Evolutionary conservation across 2,329 filamentous ascomycete species (phyloP).

Genomic region (Ceratocystiopsis minuta): DNA sequence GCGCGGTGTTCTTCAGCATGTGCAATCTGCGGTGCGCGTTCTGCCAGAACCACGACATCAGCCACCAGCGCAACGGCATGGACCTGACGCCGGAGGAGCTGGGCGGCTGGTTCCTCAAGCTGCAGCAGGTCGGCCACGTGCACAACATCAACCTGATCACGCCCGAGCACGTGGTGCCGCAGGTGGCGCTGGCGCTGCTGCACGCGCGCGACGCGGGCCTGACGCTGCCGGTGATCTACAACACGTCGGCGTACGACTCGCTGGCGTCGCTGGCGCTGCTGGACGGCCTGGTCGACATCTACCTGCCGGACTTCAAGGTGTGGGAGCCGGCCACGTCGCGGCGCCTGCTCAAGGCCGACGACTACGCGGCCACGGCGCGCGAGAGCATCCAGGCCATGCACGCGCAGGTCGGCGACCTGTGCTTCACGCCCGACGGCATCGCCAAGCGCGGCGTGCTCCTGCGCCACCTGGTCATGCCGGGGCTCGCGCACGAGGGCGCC

Average conservation of each 20-base stretch:
- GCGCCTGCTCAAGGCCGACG: constrained; percentile 58
- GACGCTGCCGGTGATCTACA: constrained; percentile 61
- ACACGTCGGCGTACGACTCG: constrained; percentile 68
- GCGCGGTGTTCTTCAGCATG: constrained; percentile 55
- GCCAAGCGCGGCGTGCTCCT: constrained; percentile 62
- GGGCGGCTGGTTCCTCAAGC: constrained; percentile 62
- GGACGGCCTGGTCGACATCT: constrained; percentile 68
- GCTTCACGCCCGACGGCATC: constrained; percentile 65
- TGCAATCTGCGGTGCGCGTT: constrained; percentile 58
- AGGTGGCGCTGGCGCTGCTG: constrained; percentile 61
- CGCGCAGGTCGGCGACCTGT: constrained; percentile 62
- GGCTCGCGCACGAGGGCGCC: constrained; percentile 52
- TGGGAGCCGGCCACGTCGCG: constrained; percentile 51
- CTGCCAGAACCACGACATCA: constrained; percentile 72
- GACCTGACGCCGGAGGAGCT: constrained; percentile 63
- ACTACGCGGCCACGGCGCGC: constrained; percentile 53
- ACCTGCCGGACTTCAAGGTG: constrained; percentile 77
- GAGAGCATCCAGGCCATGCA: constrained; percentile 72
- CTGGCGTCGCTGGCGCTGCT: constrained; percentile 52
- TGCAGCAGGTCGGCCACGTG: constrained; percentile 62
- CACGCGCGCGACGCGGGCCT: constrained; percentile 54
- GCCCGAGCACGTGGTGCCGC: constrained; percentile 72
- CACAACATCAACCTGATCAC: constrained; percentile 85
- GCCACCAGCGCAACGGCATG: constrained; percentile 65
- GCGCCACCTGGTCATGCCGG: constrained; percentile 72